A percentile compares a stretch with the other conserved stretches of the same genome.
These are phyloP conservation scores for Gyromitra esculenta DNA, from an alignment of 2,329 filamentous ascomycete species.

Conservation along the genomic window DNA sequence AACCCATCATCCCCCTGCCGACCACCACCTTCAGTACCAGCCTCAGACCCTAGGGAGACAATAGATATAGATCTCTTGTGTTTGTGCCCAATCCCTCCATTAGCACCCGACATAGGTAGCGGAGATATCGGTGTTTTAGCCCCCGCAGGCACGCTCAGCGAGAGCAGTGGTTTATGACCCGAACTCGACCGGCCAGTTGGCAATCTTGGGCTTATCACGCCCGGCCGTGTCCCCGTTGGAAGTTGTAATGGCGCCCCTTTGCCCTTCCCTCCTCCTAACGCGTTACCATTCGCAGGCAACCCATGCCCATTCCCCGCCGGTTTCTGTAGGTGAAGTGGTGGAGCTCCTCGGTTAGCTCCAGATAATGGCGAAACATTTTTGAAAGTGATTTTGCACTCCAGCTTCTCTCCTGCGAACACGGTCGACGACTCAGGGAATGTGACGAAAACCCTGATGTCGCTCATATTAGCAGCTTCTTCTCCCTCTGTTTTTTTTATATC, in stretches of 20 bases:
- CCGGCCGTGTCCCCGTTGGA: constrained; percentile 51
- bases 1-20: constrained; percentile 48
- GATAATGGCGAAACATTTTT: constrained; percentile 76
- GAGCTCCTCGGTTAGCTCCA: constrained; percentile 56
- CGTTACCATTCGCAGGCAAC: constrained; percentile 35
- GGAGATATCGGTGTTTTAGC: constrained; percentile 52
- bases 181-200: constrained; percentile 42
- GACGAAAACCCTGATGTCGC: constrained; percentile 93
- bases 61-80: constrained; percentile 84
- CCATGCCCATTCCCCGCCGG: constrained; percentile 44
- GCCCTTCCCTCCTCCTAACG: constrained; percentile 45
- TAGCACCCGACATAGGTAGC: constrained; percentile 49
- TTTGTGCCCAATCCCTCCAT: constrained; percentile 63
- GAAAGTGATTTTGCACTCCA: constrained; percentile 96
- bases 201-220: constrained; percentile 52
- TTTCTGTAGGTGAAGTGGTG: constrained; percentile 36
- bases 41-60: constrained; percentile 74
- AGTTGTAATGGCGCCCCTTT: constrained; percentile 54
- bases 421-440: constrained; percentile 86
- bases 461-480: constrained; percentile 60
- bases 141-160: constrained; percentile 42
- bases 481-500: constrained; percentile 30
- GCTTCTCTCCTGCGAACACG: constrained; percentile 94
- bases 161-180: constrained; percentile 48
- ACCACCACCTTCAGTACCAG: constrained; percentile 55